Conservation (phyloP, 352 stramenopile genomes). For the Phytophthora sansomeana region DNA sequence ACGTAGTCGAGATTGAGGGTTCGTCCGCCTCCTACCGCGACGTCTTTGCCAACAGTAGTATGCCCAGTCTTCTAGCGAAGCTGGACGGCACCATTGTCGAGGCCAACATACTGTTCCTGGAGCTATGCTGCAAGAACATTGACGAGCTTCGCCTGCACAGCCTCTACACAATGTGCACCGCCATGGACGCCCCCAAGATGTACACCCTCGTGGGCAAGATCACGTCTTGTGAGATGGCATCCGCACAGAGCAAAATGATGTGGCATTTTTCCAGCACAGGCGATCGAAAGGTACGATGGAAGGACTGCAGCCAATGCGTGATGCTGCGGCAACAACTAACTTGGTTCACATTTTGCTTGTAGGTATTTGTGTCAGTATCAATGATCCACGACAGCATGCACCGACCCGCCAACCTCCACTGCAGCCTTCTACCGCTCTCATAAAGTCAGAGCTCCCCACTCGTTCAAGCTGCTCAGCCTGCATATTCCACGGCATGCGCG, state of each 20-base stretch:
- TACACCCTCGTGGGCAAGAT: constrained; percentile 84
- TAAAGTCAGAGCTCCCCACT: constrained; percentile 38
- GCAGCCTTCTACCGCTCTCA: constrained; percentile 77
- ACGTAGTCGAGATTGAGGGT: constrained; percentile 62
- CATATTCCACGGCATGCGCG: constrained; percentile 1
- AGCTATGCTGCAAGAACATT: constrained; percentile 83
- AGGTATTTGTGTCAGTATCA: constrained; percentile 88
- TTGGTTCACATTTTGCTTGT: not conserved
- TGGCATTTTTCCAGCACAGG: constrained; percentile 79
- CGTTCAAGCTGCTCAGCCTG: constrained; percentile 17
- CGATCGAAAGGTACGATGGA: constrained; percentile 66
- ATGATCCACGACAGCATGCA: constrained; percentile 84
- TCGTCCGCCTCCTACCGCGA: constrained; percentile 76
- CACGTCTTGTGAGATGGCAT: constrained; percentile 77
- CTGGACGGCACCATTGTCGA: constrained; percentile 85
- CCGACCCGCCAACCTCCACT: constrained; percentile 81
- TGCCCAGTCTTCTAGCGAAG: constrained; percentile 79
- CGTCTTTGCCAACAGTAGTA: constrained; percentile 81
- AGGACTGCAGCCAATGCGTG: not conserved
- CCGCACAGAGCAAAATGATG: constrained; percentile 87
- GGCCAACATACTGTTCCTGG: constrained; percentile 77
- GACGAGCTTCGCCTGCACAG: constrained; percentile 81
- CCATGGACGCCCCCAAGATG: constrained; percentile 82
- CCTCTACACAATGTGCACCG: constrained; percentile 84
- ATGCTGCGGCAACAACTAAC: not conserved